Conservation (phyloP, 768 basidiomycete genomes). For the Hypholoma sublateritium region DNA sequence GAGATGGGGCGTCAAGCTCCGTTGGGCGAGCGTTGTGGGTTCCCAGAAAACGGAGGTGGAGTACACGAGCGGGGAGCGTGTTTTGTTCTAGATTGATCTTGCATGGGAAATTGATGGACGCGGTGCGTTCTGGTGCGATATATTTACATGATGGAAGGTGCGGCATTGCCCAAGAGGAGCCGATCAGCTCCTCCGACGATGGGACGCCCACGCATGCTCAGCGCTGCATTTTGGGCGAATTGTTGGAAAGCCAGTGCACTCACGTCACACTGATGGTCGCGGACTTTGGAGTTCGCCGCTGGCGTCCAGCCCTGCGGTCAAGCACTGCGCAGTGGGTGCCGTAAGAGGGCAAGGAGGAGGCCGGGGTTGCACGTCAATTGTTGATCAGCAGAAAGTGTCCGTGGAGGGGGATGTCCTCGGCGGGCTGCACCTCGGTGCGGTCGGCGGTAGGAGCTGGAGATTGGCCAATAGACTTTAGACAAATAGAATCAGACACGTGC, state of each 20-base stretch:
- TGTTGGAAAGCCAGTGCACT: background rate
- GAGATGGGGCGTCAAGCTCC: no score
- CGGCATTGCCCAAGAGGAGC: conserved; percentile 8
- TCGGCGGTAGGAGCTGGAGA: conserved; percentile 1
- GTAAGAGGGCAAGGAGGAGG: background rate
- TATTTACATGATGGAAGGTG: conserved; percentile 6
- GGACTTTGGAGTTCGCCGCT: conserved; percentile 5
- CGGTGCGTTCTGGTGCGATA: background rate
- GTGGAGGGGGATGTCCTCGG: conserved; percentile 6
- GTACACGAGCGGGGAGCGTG: conserved; percentile 1
- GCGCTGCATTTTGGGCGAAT: background rate
- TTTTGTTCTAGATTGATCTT: conserved; percentile 8
- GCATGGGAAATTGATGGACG: conserved; percentile 7
- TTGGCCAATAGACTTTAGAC: conserved; percentile 5
- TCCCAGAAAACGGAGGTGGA: background rate
- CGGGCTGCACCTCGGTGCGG: background rate
- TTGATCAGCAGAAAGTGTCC: conserved; percentile 3
- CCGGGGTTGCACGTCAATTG: background rate
- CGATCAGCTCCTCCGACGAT: conserved; percentile 9
- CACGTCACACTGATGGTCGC: conserved; percentile 1
- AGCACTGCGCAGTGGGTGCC: no score
- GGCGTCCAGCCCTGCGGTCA: background rate
- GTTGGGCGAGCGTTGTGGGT: background rate
- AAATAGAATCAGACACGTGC: background rate
- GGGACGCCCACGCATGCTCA: background rate